Conservation (phyloP, 2,329 filamentous ascomycete species). For the Aspergillus transmontanensis region DNA sequence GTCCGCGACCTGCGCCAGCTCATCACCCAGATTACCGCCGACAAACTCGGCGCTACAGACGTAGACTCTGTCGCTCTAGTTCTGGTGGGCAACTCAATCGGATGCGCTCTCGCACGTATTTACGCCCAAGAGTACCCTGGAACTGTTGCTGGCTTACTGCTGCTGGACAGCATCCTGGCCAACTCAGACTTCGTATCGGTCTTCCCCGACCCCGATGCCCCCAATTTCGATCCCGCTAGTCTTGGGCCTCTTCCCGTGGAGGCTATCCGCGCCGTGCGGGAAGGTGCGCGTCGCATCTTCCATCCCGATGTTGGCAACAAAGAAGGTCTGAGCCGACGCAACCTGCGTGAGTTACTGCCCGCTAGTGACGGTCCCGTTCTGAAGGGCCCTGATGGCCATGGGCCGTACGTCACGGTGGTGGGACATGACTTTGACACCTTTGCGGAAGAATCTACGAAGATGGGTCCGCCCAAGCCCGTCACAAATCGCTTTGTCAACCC, state of each 20-base stretch:
- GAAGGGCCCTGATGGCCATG: slow-evolving; percentile 34
- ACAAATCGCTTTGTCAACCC: slow-evolving; percentile 57
- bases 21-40: slow-evolving; percentile 41
- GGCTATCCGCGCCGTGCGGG: slow-evolving; percentile 37
- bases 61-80: slow-evolving; percentile 39
- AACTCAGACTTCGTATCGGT: slow-evolving; percentile 59
- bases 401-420: slow-evolving; percentile 52
- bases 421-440: slow-evolving; percentile 59
- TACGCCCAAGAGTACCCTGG: slow-evolving; percentile 53
- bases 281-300: slow-evolving; percentile 45
- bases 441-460: slow-evolving; percentile 47
- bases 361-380: slow-evolving; percentile 46
- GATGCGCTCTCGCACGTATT: slow-evolving; percentile 55
- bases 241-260: slow-evolving; percentile 42
- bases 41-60: slow-evolving; percentile 27
- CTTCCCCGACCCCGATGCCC: slow-evolving; percentile 57
- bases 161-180: slow-evolving; percentile 62
- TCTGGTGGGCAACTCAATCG: slow-evolving; percentile 56
- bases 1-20: slow-evolving; percentile 47
- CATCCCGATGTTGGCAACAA: slow-evolving; percentile 53
- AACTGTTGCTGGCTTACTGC: slow-evolving; percentile 50
- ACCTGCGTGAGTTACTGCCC: slow-evolving; percentile 49
- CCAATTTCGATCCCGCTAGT: slow-evolving; percentile 45
- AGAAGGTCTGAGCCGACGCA: slow-evolving; percentile 54
- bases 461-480: slow-evolving; percentile 39